These are phyloP conservation scores for Pseudocercospora fuligena DNA, from an alignment of 2,329 filamentous ascomycete genomes.

Conservation along the genomic window DNA sequence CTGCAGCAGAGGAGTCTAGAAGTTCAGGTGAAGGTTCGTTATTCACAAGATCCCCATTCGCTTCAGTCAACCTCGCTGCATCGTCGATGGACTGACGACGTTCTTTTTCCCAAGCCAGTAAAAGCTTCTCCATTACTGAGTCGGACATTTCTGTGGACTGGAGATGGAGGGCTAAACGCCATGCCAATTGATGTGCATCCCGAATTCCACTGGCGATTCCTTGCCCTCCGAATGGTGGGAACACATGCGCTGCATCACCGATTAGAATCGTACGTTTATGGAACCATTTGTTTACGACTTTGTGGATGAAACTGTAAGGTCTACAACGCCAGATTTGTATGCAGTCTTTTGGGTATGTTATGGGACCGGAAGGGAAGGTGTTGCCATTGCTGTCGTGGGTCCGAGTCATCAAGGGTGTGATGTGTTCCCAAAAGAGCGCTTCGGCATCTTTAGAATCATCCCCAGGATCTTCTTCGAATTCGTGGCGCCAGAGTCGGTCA, in stretches of 20 bases:
- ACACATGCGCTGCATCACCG: constrained; percentile 59
- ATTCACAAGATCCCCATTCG: constrained; percentile 7
- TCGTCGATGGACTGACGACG: constrained; percentile 12
- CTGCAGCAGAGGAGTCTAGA: background rate
- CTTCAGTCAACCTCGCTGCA: constrained; percentile 8
- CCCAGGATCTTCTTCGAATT: constrained; percentile 21
- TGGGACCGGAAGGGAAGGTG: constrained; percentile 5
- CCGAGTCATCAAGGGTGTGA: constrained; percentile 22
- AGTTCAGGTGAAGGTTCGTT: background rate
- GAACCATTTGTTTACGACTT: constrained; percentile 55
- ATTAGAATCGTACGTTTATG: constrained; percentile 49
- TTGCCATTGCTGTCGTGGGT: constrained; percentile 1
- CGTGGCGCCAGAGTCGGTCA: constrained; percentile 44
- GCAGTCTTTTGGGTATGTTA: constrained; percentile 45
- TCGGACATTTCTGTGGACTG: background rate
- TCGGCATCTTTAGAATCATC: constrained; percentile 18
- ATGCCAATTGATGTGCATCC: constrained; percentile 45
- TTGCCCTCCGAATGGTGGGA: constrained; percentile 55
- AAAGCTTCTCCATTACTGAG: background rate
- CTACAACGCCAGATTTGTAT: constrained; percentile 53
- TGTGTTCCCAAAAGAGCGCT: constrained; percentile 23
- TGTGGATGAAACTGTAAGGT: constrained; percentile 51
- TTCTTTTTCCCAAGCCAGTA: constrained; percentile 12
- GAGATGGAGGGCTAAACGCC: constrained; percentile 27
- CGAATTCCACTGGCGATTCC: constrained; percentile 50